Percentiles rank a stretch among this genome's conserved stretches.
Conservation (phyloP, 208 protist genomes). For the Leishmania martiniquensis region DNA sequence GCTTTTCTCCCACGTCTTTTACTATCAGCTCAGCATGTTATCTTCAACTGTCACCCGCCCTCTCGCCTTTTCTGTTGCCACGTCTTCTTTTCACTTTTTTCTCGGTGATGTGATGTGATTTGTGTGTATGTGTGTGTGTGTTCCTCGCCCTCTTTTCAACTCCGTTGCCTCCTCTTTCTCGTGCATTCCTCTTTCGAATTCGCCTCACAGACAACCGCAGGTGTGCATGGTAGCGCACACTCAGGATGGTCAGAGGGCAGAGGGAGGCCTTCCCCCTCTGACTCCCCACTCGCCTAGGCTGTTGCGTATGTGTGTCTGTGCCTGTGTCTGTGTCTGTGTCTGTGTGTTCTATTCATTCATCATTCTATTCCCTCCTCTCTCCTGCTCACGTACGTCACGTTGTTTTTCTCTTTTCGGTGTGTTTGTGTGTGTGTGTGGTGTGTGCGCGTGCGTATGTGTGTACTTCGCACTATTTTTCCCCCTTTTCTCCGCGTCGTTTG, state of each 20-base stretch:
- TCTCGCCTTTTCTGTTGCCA: neutral
- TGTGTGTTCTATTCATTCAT: neutral
- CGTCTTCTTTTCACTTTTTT: neutral
- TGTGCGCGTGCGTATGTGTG: neutral
- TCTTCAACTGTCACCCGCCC: neutral
- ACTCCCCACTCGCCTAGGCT: neutral
- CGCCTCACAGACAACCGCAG: neutral
- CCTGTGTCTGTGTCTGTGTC: neutral
- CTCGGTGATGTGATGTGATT: neutral
- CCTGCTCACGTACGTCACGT: neutral
- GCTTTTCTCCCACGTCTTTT: neutral
- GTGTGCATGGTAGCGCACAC: neutral
- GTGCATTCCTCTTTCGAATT: neutral
- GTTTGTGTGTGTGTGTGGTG: conserved; percentile 1
- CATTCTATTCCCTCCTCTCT: neutral
- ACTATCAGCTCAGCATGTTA: neutral
- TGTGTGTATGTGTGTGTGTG: neutral
- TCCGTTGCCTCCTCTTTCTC: neutral
- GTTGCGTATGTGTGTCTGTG: neutral
- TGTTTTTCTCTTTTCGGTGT: neutral
- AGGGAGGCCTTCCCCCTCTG: neutral
- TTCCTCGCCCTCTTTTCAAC: neutral
- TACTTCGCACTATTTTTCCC: neutral
- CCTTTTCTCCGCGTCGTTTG: neutral
- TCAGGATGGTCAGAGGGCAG: neutral